Evolutionary conservation across 176 grass and related monocot species (phyloP), one percentile per base, ranked within the genome.

Genomic region (Elymus sibiricus): DNA sequence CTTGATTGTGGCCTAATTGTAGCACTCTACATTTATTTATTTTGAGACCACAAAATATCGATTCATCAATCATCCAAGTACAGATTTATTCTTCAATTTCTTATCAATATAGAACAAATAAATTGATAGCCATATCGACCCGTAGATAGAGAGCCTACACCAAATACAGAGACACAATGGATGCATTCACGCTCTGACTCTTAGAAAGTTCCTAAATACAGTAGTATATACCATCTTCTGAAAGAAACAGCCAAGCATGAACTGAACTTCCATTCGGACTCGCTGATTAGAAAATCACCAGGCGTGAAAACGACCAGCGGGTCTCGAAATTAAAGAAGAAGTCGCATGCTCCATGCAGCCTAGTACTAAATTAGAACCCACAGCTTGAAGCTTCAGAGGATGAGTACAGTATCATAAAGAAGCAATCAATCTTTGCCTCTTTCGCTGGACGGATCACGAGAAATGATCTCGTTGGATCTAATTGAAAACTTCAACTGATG

Each of bases 281-380:
- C 47, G 35, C 4, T 0, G 7, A 87, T 82, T 79, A 79, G 43
- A 86, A 14, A 90, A 83, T 24, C 59, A 67, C 26, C 40, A 58
- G 43, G 40, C 17, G 78, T 22, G 66, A 90, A 83, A 90, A 53
- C 80, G 56, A 79, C 43, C 5, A 14, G 44, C 2, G 1, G 44
- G 22, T 87, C 79, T 74, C 58, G n/a, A 73, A 26, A 77, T 59
- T 90, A 67, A 90, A 90, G 74, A 86, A 56, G 71, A 82, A 42
- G 26, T 44, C 6, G 79, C 83, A 53, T 78, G 71, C n/a, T 68
- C 47, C 70, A 85, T 11, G 77, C 70, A 69, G 22, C 26, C 28
- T 9, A 29, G 29, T 29, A 70, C 74, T 74, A 40, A 59, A 78
- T 9, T 55, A 55, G 27, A 72, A 26, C 58, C 40, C 28, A 63